A percentile compares a stretch with the other conserved stretches of the same genome.
Evolutionary conservation across 2,329 filamentous ascomycete genomes (phyloP).

Genomic region (Ambrosiella xylebori): DNA sequence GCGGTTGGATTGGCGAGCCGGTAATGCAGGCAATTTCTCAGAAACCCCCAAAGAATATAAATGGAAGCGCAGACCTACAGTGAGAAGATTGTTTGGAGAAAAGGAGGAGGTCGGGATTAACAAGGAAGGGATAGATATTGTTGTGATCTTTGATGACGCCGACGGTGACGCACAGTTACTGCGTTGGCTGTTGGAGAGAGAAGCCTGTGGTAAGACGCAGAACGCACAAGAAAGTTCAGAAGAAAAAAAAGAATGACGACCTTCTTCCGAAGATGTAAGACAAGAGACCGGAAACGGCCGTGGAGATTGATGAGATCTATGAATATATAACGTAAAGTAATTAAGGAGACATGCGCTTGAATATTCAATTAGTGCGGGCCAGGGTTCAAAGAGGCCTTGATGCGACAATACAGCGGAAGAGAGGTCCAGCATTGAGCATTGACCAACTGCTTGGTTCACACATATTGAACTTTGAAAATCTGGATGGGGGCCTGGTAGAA

Average conservation of each 20-base stretch:
- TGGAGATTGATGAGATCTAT: background rate
- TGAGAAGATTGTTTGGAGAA: background rate
- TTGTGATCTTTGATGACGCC: background rate
- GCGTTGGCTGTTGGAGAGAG: background rate
- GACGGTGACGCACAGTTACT: background rate
- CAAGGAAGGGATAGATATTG: background rate
- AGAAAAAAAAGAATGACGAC: background rate
- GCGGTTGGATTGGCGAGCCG: slow-evolving; percentile 1
- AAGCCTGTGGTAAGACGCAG: background rate
- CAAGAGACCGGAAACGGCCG: background rate
- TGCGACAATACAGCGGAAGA: background rate
- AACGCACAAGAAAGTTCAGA: background rate
- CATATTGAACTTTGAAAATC: too few species aligned
- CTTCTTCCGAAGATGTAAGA: background rate
- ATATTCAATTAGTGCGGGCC: background rate
- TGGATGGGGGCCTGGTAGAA: too few species aligned
- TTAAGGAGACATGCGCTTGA: slow-evolving; percentile 1
- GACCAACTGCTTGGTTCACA: too few species aligned
- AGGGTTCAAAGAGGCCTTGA: background rate
- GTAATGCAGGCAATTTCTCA: background rate
- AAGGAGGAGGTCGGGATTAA: slow-evolving; percentile 3
- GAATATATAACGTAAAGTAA: background rate
- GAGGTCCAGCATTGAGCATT: background rate
- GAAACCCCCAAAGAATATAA: background rate
- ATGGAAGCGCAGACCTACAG: background rate